These are phyloP conservation scores for Phycomyces blakesleeanus DNA, from an alignment of 192 early-diverging fungal genomes.

Conservation along the genomic window DNA sequence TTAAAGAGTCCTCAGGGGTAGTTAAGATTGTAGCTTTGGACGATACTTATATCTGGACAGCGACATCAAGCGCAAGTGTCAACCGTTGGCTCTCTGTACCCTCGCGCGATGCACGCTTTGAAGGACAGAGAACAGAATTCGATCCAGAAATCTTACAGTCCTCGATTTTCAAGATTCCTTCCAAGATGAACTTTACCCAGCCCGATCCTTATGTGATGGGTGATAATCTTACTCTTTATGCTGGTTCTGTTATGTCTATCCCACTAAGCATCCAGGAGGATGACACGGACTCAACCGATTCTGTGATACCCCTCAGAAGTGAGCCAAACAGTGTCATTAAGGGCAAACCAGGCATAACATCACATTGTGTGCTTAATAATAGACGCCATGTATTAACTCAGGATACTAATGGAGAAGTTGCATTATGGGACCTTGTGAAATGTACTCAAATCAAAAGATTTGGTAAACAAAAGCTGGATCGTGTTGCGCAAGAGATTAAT, in stretches of 20 bases:
- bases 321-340: slow-evolving; percentile 32
- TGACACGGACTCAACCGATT: slow-evolving; percentile 21
- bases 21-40: slow-evolving; percentile 83
- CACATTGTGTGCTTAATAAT: slow-evolving; percentile 75
- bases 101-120: neutral
- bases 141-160: slow-evolving; percentile 41
- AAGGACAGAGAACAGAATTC: neutral
- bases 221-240: slow-evolving; percentile 35
- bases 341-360: slow-evolving; percentile 64
- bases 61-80: slow-evolving; percentile 76
- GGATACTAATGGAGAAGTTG: slow-evolving; percentile 74
- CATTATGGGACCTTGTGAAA: slow-evolving; percentile 84
- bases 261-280: slow-evolving; percentile 38
- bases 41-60: slow-evolving; percentile 88
- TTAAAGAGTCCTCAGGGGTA: slow-evolving; percentile 79
- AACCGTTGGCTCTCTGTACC: slow-evolving; percentile 71
- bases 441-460: slow-evolving; percentile 56
- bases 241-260: slow-evolving; percentile 37
- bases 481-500: slow-evolving; percentile 55
- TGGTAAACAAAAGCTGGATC: slow-evolving; percentile 50
- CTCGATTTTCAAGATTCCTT: slow-evolving; percentile 43
- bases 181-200: slow-evolving; percentile 34
- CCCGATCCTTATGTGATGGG: slow-evolving; percentile 37
- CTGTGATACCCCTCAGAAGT: slow-evolving; percentile 30
- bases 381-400: slow-evolving; percentile 81